These are phyloP conservation scores for Citrullus mucosospermus DNA, from an alignment of 306 rosid species.

Conservation along the genomic window DNA sequence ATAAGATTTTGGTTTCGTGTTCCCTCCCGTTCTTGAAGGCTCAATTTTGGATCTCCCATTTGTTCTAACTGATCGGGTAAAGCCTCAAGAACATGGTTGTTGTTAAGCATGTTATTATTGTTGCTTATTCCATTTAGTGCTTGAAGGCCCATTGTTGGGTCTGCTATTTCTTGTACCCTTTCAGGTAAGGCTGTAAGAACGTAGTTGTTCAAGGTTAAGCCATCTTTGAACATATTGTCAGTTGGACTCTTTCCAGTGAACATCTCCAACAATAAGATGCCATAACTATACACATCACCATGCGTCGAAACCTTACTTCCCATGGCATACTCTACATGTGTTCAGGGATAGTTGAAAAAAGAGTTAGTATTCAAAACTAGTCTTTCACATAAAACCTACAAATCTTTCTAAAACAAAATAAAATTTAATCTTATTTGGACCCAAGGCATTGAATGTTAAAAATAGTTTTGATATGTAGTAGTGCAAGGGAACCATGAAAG, in stretches of 20 bases:
- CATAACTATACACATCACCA: conserved; percentile 18
- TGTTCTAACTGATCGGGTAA: not conserved
- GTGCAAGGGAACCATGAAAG: not conserved
- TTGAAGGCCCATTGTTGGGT: not conserved
- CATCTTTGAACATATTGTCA: conserved; percentile 15
- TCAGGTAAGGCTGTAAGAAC: conserved; percentile 9
- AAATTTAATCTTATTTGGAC: not conserved
- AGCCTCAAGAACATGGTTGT: conserved; percentile 4
- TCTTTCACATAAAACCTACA: not conserved
- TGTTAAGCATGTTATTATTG: not conserved
- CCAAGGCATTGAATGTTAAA: not conserved
- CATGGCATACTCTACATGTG: conserved; percentile 13
- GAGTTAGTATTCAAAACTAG: not conserved
- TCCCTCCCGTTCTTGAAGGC: not conserved
- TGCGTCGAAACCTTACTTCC: conserved; percentile 9
- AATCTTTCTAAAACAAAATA: not conserved
- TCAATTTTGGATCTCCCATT: not conserved
- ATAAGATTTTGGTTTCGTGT: not conserved
- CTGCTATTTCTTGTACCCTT: not conserved
- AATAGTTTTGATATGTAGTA: not conserved
- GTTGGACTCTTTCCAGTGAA: conserved; percentile 17
- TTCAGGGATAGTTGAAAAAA: not conserved
- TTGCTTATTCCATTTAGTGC: not conserved
- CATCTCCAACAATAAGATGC: conserved; percentile 15
- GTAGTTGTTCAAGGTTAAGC: conserved; percentile 13